These are phyloP conservation scores for Gyromitra esculenta DNA, from an alignment of 2,329 filamentous ascomycete genomes.

Conservation along the genomic window DNA sequence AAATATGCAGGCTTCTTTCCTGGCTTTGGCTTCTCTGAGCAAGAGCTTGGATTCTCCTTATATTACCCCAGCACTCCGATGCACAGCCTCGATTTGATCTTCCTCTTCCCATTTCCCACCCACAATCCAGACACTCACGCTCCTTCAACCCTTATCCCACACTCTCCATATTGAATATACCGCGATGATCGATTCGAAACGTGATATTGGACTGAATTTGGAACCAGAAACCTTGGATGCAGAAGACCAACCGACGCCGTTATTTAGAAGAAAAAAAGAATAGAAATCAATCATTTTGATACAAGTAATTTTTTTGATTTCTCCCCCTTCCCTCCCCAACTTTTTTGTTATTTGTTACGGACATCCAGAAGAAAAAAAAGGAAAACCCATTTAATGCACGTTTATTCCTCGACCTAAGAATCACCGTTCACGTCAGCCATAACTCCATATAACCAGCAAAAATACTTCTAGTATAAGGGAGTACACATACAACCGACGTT, in stretches of 20 bases:
- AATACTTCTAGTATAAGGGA: background rate
- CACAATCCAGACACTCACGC: background rate
- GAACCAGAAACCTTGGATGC: constrained; percentile 40
- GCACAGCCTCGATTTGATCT: constrained; percentile 2
- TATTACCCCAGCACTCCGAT: background rate
- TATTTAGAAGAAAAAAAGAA: constrained; percentile 41
- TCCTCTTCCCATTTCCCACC: background rate
- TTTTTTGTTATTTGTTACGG: constrained; percentile 49
- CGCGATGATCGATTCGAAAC: constrained; percentile 16
- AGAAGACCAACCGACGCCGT: constrained; percentile 46
- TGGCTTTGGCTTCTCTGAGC: background rate
- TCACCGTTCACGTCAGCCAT: constrained; percentile 12
- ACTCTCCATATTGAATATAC: background rate
- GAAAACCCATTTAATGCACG: constrained; percentile 27
- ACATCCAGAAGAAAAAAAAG: constrained; percentile 50
- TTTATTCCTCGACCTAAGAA: constrained; percentile 44
- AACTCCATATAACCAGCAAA: background rate
- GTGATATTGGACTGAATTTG: constrained; percentile 36
- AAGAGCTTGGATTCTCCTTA: background rate
- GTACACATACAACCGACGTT: constrained; percentile 73
- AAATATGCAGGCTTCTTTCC: background rate
- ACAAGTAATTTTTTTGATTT: constrained; percentile 49
- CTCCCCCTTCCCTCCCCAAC: constrained; percentile 30
- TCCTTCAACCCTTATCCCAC: background rate
- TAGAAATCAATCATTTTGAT: constrained; percentile 50